These are phyloP conservation scores for Colletotrichum orbiculare DNA, from an alignment of 2,329 filamentous ascomycete genomes.

Conservation along the genomic window DNA sequence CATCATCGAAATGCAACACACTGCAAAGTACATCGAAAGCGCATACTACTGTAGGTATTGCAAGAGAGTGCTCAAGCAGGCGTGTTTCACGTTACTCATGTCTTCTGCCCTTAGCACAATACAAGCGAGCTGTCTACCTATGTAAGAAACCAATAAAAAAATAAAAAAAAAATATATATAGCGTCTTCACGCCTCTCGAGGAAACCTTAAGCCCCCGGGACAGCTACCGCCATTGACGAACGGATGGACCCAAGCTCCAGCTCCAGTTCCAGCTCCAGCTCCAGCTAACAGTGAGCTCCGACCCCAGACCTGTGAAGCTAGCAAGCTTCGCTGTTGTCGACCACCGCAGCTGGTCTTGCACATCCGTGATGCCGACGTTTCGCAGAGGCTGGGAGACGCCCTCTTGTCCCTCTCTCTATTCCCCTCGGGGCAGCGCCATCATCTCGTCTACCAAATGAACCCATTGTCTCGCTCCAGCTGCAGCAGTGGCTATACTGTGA, in stretches of 20 bases:
- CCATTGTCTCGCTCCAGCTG: slow-evolving; percentile 14
- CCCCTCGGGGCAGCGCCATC: neutral
- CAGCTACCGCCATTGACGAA: no score
- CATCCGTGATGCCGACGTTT: no score
- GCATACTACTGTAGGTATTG: neutral
- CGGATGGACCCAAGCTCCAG: no score
- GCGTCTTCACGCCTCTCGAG: neutral
- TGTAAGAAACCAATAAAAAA: no score
- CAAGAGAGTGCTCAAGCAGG: slow-evolving; percentile 1
- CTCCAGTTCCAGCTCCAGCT: no score
- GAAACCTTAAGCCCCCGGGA: no score
- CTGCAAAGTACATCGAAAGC: neutral
- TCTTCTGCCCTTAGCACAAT: slow-evolving; percentile 18
- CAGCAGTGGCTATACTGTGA: neutral
- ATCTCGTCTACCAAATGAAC: slow-evolving; percentile 2
- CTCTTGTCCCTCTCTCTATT: neutral
- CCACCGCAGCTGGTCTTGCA: slow-evolving; percentile 5
- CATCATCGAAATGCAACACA: no score
- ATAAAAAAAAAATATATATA: neutral
- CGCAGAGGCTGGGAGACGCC: neutral
- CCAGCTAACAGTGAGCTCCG: no score
- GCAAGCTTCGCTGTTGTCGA: neutral
- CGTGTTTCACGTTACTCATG: neutral
- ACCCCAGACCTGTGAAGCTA: neutral
- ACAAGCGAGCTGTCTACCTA: neutral